Base-by-base conservation (phyloP, 371 early-diverging fungal species). In the Mucor lusitanicus region DNA sequence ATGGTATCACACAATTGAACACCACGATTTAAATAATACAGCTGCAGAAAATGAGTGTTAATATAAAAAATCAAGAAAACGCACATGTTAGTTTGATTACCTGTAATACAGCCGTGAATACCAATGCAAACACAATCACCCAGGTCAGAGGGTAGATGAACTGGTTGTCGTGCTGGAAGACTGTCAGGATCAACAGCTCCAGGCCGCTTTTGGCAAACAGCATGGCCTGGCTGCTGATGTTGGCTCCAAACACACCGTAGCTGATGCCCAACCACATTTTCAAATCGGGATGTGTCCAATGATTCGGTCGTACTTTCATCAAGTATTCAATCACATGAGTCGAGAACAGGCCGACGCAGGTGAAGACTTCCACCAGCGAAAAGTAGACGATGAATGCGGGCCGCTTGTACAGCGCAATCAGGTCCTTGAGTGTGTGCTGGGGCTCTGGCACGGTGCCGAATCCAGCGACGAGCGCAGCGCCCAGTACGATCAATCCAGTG, bases 371-470 rank as follows among this genome's bases (percentile, higher is more conserved):
- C 23, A 90, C 81, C 13, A 92, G 37, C 7, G 83, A 69, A 69
- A 93, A 92, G 56, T 91, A 94, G 3, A 82, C 59, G 50, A 92
- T 89, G 67, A 93, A 94, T 0, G 87, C 79, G 1, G 90, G 92
- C 5, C 93, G 85, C 65, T 83, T 87, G 71, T 90, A 94, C n/a
- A 94, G 78, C 39, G 74, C 70, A 53, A 94, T 85, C 59, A 94
- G 72, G 59, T 92, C 90, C 42, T 88, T 84, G 27, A 94, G 80
- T 3, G 87, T 86, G 54, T 92, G 90, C 37, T 81, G 86, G 0
- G 91, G 91, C 71, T 92, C 93, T n/a, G 90, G 87, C 6, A 93
- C 89, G 5, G 90, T 87, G 7, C 92, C 94, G 80, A 93, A 94
- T 21, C 88, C 80, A 28, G 90, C 92, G 32, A 94, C 86, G 40